Evolutionary conservation across 2,329 filamentous ascomycete species (phyloP).

Genomic region (Pezicula carpinea): DNA sequence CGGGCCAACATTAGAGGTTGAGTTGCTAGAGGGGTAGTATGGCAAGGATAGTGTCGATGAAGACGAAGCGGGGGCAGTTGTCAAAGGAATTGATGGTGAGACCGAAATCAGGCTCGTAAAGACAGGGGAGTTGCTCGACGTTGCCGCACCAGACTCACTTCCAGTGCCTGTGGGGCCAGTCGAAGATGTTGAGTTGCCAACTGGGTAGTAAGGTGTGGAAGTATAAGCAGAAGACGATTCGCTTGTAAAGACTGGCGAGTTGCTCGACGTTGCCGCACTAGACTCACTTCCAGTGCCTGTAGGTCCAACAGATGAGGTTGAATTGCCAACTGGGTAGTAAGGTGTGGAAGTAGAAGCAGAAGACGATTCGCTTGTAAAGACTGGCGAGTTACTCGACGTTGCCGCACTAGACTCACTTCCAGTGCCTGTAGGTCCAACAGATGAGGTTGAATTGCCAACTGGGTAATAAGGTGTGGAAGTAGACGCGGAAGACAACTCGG

Average conservation of each 20-base stretch:
- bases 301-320: conserved; percentile 3
- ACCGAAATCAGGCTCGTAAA: neutral
- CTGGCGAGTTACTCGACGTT: neutral
- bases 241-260: neutral
- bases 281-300: conserved; percentile 6
- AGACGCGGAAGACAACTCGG: conserved; percentile 3
- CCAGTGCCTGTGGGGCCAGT: conserved; percentile 6
- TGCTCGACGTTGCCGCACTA: neutral
- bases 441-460: neutral
- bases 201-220: neutral
- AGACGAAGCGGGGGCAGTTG: neutral
- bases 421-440: conserved; percentile 6
- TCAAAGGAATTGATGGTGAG: neutral
- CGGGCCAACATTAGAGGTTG: neutral
- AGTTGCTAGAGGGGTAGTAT: neutral
- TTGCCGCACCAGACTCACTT: neutral
- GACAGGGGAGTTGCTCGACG: neutral
- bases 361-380: neutral
- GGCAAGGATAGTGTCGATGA: neutral
- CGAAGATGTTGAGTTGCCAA: conserved; percentile 2
- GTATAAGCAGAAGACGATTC: neutral
- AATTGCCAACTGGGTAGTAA: conserved; percentile 1
- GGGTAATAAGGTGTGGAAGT: conserved; percentile 5
- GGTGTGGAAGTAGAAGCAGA: neutral
- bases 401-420: conserved; percentile 7